These are phyloP conservation scores for Phytophthora agathidicida DNA, from an alignment of 352 stramenopile species.

Conservation along the genomic window DNA sequence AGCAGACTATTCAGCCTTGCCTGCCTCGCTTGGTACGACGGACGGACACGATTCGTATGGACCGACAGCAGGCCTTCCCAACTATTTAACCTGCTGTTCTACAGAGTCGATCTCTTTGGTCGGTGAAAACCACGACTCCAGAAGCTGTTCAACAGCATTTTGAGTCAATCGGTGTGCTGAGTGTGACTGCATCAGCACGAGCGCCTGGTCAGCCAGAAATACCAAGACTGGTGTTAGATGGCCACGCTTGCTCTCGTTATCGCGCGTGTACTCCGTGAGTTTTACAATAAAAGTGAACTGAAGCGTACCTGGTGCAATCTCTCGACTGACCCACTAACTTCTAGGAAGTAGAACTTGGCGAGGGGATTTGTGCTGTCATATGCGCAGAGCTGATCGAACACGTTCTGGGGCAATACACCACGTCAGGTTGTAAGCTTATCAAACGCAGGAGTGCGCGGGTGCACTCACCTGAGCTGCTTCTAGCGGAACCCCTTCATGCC, in stretches of 20 bases:
- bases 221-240: constrained; percentile 18
- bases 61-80: constrained; percentile 25
- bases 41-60: constrained; percentile 8
- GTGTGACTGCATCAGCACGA: constrained; percentile 58
- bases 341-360: constrained; percentile 54
- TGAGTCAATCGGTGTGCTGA: constrained; percentile 54
- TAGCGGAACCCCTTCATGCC: constrained; percentile 40
- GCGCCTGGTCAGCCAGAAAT: constrained; percentile 36
- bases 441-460: neutral
- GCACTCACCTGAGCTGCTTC: constrained; percentile 41
- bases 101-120: constrained; percentile 34
- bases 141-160: constrained; percentile 50
- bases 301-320: constrained; percentile 60
- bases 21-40: constrained; percentile 7
- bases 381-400: constrained; percentile 52
- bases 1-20: constrained; percentile 13
- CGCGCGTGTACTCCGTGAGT: constrained; percentile 20
- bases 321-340: constrained; percentile 52
- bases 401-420: constrained; percentile 19
- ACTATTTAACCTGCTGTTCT: constrained; percentile 35
- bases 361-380: constrained; percentile 55
- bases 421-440: neutral
- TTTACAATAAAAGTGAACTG: constrained; percentile 30
- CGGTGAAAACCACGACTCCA: constrained; percentile 41
- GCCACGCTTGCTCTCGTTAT: neutral